phyloP scores from a whole-genome alignment of 1,284 basidiomycete genomes.

The Cutaneotrichosporon arboriforme region DNA sequence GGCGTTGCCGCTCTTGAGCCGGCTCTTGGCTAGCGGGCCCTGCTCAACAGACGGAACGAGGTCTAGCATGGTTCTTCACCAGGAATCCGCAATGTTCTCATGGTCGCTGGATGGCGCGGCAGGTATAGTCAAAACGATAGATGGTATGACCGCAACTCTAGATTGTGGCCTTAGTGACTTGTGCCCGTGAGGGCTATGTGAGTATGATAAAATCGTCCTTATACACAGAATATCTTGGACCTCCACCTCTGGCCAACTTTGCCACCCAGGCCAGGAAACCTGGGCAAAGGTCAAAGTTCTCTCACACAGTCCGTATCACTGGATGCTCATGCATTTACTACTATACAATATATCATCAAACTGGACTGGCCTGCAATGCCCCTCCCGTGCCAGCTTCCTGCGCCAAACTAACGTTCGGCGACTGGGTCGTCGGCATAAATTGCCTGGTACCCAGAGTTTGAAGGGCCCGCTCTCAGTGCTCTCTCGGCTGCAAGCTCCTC shows the following conservation, averaged over 20 bases:
- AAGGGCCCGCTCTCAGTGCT: conserved; percentile 16
- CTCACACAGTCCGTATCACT: too few relatives aligned
- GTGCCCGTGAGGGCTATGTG: neutral
- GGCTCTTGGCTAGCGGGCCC: neutral
- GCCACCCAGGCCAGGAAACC: too few relatives aligned
- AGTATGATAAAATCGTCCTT: neutral
- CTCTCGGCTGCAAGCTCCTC: conserved; percentile 48
- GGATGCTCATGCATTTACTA: neutral
- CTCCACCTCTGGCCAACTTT: neutral
- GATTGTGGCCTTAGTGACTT: too few relatives aligned
- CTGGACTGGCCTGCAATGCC: neutral
- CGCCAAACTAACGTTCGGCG: neutral
- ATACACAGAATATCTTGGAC: neutral
- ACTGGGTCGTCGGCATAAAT: conserved; percentile 26
- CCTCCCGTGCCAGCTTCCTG: too few relatives aligned
- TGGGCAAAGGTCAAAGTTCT: too few relatives aligned
- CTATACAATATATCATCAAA: neutral
- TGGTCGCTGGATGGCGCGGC: too few relatives aligned
- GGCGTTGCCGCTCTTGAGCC: neutral
- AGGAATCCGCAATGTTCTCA: too few relatives aligned
- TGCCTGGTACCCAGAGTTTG: conserved; percentile 21
- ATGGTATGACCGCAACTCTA: too few relatives aligned
- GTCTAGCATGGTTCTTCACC: neutral
- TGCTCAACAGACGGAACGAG: conserved; percentile 2
- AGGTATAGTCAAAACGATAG: too few relatives aligned